phyloP scores from a whole-genome alignment of 441 rosid genomes.

The Mallotus repandus region DNA sequence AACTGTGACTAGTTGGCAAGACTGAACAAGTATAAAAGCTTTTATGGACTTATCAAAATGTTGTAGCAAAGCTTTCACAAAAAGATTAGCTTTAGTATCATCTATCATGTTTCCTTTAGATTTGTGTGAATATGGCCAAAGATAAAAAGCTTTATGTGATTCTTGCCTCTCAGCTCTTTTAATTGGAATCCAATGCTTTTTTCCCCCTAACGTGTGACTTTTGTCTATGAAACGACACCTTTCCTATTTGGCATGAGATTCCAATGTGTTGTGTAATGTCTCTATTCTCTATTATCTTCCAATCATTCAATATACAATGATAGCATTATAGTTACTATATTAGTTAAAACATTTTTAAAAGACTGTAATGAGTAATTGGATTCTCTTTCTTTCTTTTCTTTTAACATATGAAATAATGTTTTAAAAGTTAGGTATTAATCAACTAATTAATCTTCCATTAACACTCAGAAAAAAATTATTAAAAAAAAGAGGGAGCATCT shows the following conservation, averaged over 20 bases:
- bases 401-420: no score
- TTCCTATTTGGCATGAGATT: conserved; percentile 13
- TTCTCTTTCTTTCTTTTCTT: no score
- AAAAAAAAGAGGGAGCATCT: background rate
- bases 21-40: no score
- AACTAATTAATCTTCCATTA: background rate
- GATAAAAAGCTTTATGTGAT: conserved; percentile 10
- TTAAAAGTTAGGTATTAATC: no score
- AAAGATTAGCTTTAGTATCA: conserved; percentile 8
- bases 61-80: background rate
- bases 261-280: conserved; percentile 1
- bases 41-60: background rate
- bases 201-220: background rate
- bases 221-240: background rate
- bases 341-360: background rate
- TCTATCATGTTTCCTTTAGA: background rate
- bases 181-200: conserved; percentile 33
- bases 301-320: background rate
- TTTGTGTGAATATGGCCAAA: background rate
- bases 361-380: no score
- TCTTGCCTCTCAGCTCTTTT: conserved; percentile 3
- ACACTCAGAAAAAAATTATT: background rate
- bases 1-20: background rate
- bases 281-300: conserved; percentile 15
- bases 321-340: background rate